These are phyloP conservation scores for Phytophthora sp. DNA, from an alignment of 352 stramenopile species.

Conservation along the genomic window DNA sequence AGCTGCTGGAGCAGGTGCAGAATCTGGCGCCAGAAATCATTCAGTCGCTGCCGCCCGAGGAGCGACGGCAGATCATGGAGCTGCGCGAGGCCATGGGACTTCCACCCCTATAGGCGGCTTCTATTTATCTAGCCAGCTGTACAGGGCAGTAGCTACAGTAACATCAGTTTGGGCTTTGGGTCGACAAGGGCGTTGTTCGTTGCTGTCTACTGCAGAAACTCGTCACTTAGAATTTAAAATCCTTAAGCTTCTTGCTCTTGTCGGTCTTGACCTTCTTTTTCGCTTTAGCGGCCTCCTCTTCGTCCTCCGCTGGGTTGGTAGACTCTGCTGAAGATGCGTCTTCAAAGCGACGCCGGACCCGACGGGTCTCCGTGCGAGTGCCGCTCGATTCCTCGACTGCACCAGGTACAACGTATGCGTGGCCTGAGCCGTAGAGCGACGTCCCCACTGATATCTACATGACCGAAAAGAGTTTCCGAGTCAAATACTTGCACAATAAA, in stretches of 20 bases:
- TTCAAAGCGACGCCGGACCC: conserved; percentile 76
- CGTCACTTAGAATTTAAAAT: conserved; percentile 81
- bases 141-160: background rate
- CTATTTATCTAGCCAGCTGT: conserved; percentile 30
- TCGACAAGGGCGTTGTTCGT: conserved; percentile 21
- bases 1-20: conserved; percentile 80
- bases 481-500: conserved; percentile 4
- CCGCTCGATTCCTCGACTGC: conserved; percentile 39
- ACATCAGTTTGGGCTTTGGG: conserved; percentile 8
- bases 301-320: conserved; percentile 45
- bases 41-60: conserved; percentile 69
- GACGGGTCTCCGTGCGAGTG: conserved; percentile 53
- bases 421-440: conserved; percentile 75
- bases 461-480: background rate
- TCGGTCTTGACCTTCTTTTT: conserved; percentile 80
- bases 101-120: conserved; percentile 50
- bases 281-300: conserved; percentile 64
- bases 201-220: conserved; percentile 36
- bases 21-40: conserved; percentile 85
- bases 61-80: conserved; percentile 86
- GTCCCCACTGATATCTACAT: conserved; percentile 70
- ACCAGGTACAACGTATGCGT: conserved; percentile 74
- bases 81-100: conserved; percentile 81
- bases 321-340: conserved; percentile 47
- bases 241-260: conserved; percentile 85